Conservation (phyloP, 2,329 filamentous ascomycete genomes). For the Sarocladium kiliense region DNA sequence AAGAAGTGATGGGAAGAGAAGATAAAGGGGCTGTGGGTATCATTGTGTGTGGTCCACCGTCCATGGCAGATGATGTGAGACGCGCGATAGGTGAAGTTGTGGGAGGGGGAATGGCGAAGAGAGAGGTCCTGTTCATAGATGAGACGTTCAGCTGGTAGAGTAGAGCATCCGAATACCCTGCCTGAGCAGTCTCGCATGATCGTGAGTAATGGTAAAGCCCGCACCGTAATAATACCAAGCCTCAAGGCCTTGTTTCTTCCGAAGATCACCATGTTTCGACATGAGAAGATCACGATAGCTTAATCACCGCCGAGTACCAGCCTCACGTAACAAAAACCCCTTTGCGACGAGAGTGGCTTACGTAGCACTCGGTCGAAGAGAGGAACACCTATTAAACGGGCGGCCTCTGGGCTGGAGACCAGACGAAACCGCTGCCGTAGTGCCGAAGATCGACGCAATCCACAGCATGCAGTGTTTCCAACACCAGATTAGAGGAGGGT, state of each 20-base stretch:
- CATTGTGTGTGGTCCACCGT: slow-evolving; percentile 14
- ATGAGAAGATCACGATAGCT: background rate
- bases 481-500: background rate
- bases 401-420: background rate
- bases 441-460: background rate
- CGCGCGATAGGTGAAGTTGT: slow-evolving; percentile 12
- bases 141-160: slow-evolving; percentile 12
- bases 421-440: slow-evolving; percentile 1
- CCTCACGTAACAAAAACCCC: too few relatives aligned
- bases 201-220: too few relatives aligned
- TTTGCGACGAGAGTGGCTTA: background rate
- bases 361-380: too few relatives aligned
- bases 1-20: background rate
- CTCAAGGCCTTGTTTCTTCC: background rate
- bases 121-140: slow-evolving; percentile 11
- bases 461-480: background rate
- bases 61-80: slow-evolving; percentile 16
- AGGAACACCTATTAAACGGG: too few relatives aligned
- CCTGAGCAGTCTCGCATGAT: too few relatives aligned
- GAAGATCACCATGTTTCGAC: background rate
- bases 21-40: slow-evolving; percentile 10
- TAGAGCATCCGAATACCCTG: background rate
- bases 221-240: background rate
- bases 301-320: background rate
- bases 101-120: background rate